Evolutionary conservation across 2,329 filamentous ascomycete genomes (phyloP).

Genomic region (Acrocalymma vagum): DNA sequence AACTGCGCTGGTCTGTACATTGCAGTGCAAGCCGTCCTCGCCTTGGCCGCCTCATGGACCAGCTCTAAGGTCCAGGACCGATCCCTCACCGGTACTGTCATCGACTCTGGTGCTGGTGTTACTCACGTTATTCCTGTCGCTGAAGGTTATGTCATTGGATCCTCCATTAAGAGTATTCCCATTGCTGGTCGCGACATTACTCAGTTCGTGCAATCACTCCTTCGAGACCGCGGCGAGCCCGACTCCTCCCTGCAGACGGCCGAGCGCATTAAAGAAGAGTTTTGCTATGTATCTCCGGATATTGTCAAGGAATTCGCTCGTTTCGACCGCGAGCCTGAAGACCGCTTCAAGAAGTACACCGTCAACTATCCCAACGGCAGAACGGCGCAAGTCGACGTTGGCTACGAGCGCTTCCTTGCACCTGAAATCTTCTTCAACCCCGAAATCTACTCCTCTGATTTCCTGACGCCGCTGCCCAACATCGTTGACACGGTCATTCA

Average conservation of each 20-base stretch:
- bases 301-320: constrained; percentile 98
- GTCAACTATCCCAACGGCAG: constrained; percentile 87
- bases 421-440: constrained; percentile 99
- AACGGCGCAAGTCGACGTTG: constrained; percentile 86
- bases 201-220: constrained; percentile 96
- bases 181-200: constrained; percentile 98
- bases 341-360: constrained; percentile 88
- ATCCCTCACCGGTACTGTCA: constrained; percentile 95
- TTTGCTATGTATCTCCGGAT: constrained; percentile 97
- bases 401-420: constrained; percentile 96
- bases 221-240: constrained; percentile 94
- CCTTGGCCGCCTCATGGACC: constrained; percentile 96
- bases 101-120: constrained; percentile 98
- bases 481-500: constrained; percentile 98
- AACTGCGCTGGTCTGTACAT: constrained; percentile 99
- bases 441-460: constrained; percentile 99
- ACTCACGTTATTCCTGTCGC: constrained; percentile 99
- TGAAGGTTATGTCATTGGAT: constrained; percentile 98
- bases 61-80: constrained; percentile 97
- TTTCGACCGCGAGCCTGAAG: constrained; percentile 87
- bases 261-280: constrained; percentile 98
- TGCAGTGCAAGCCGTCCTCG: constrained; percentile 95
- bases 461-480: constrained; percentile 90
- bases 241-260: constrained; percentile 98
- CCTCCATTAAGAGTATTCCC: constrained; percentile 98